Conservation (phyloP, 2,329 filamentous ascomycete genomes). For the Ophiostoma novo-ulmi region DNA sequence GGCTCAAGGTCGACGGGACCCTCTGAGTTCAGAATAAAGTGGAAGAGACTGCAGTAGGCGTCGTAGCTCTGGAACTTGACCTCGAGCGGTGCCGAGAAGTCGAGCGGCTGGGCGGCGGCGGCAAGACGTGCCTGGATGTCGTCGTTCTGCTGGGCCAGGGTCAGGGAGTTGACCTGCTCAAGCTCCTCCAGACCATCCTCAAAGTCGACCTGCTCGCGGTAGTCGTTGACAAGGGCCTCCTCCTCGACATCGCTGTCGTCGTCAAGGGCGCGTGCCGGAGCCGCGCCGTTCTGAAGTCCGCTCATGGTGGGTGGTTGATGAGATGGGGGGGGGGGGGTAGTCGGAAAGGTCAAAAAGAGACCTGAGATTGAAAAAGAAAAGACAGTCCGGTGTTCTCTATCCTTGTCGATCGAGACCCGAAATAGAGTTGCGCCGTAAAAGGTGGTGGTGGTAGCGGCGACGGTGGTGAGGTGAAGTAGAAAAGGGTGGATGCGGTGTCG, state of each 20-base stretch:
- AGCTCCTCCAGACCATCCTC: slow-evolving; percentile 74
- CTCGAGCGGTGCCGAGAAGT: slow-evolving; percentile 92
- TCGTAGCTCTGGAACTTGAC: slow-evolving; percentile 99
- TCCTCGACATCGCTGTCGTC: slow-evolving; percentile 94
- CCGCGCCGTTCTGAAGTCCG: slow-evolving; percentile 56
- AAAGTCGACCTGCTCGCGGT: slow-evolving; percentile 84
- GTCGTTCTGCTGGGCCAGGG: slow-evolving; percentile 69
- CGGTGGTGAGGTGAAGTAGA: neutral
- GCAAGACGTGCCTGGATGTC: slow-evolving; percentile 90
- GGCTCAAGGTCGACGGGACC: slow-evolving; percentile 97
- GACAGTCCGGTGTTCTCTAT: neutral
- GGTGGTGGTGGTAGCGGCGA: neutral
- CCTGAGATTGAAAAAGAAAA: neutral
- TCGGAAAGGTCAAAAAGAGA: neutral
- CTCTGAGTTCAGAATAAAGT: slow-evolving; percentile 98
- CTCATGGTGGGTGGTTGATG: slow-evolving; percentile 45
- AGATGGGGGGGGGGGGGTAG: neutral
- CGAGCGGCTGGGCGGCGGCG: slow-evolving; percentile 87
- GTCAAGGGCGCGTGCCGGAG: slow-evolving; percentile 56
- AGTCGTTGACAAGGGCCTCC: slow-evolving; percentile 91
- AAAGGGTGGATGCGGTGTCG: slow-evolving; percentile 16
- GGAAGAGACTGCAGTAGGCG: slow-evolving; percentile 98
- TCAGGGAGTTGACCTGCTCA: slow-evolving; percentile 66
- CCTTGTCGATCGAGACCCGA: neutral
- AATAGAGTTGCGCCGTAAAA: neutral